Percentiles rank a stretch among this genome's conserved stretches.
Conservation (phyloP, 345 rosid genomes). For the Theobroma cacao region DNA sequence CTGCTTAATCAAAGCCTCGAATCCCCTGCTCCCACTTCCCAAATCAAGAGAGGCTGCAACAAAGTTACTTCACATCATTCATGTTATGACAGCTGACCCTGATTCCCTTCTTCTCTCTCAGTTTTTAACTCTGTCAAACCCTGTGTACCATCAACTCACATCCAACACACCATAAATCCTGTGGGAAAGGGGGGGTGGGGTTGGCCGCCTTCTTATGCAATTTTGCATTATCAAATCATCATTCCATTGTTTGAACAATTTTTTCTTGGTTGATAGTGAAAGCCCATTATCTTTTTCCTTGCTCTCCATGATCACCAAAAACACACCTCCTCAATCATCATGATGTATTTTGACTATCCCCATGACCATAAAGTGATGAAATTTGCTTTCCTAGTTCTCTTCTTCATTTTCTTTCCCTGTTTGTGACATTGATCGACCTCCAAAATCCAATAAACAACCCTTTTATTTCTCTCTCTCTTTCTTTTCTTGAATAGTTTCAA, state of each 20-base stretch:
- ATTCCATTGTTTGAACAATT: slow-evolving; percentile 1
- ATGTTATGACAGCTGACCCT: background rate
- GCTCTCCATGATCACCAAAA: background rate
- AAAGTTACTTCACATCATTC: background rate
- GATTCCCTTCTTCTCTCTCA: too few relatives aligned
- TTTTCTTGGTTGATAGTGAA: background rate
- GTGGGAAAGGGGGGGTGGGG: background rate
- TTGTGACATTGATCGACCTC: background rate
- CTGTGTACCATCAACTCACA: too few relatives aligned
- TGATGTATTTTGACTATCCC: background rate
- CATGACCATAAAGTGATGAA: background rate
- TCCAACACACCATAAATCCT: background rate
- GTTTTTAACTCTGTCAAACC: too few relatives aligned
- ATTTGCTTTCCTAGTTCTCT: background rate
- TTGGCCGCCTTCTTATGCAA: background rate
- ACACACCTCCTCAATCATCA: background rate
- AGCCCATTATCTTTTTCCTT: background rate
- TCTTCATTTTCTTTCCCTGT: background rate
- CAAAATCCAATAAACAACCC: background rate
- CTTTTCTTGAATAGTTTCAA: background rate
- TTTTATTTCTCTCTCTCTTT: too few relatives aligned
- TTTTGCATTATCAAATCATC: background rate
- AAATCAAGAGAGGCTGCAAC: background rate
- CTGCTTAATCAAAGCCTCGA: background rate
- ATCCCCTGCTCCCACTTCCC: background rate